Percentiles rank a stretch among this genome's conserved stretches.
phyloP scores from a whole-genome alignment of 768 basidiomycete species.

The Sarcodon sp. region DNA sequence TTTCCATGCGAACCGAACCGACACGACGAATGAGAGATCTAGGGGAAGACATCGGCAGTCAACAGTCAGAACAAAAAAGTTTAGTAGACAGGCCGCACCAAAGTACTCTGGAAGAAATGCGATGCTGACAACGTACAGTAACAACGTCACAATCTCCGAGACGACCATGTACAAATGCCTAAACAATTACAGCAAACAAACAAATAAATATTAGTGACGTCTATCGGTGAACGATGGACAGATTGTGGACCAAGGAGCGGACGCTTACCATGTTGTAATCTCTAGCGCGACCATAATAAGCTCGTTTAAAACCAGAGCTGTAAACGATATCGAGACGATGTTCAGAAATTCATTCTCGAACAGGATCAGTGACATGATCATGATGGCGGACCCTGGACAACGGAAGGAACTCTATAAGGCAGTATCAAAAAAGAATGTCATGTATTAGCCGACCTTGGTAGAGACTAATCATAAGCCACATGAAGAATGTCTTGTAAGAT shows the following conservation, averaged over 20 bases:
- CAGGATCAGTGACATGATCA: slow-evolving; percentile 92
- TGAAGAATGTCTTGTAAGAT: slow-evolving; percentile 97
- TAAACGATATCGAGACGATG: slow-evolving; percentile 97
- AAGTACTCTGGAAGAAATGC: slow-evolving; percentile 95
- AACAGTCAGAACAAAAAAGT: slow-evolving; percentile 4
- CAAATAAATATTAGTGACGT: neutral
- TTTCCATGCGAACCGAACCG: slow-evolving; percentile 84
- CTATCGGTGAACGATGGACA: no score
- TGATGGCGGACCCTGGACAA: slow-evolving; percentile 79
- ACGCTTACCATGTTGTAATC: slow-evolving; percentile 81
- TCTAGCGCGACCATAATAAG: slow-evolving; percentile 98
- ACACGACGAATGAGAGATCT: slow-evolving; percentile 92
- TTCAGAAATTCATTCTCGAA: slow-evolving; percentile 98
- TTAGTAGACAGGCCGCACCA: slow-evolving; percentile 39
- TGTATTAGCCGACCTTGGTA: slow-evolving; percentile 65
- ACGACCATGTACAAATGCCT: slow-evolving; percentile 96
- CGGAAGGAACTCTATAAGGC: neutral
- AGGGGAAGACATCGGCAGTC: neutral
- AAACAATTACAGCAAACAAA: neutral
- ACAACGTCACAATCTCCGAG: slow-evolving; percentile 78
- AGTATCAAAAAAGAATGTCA: neutral
- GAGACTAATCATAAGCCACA: slow-evolving; percentile 93
- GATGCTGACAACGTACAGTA: slow-evolving; percentile 85
- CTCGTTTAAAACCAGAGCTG: slow-evolving; percentile 90
- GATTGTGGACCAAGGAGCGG: neutral